A percentile compares a stretch with the other conserved stretches of the same genome.
Evolutionary conservation across 2,329 filamentous ascomycete genomes (phyloP).

Genomic region (Colletotrichum noveboracense): DNA sequence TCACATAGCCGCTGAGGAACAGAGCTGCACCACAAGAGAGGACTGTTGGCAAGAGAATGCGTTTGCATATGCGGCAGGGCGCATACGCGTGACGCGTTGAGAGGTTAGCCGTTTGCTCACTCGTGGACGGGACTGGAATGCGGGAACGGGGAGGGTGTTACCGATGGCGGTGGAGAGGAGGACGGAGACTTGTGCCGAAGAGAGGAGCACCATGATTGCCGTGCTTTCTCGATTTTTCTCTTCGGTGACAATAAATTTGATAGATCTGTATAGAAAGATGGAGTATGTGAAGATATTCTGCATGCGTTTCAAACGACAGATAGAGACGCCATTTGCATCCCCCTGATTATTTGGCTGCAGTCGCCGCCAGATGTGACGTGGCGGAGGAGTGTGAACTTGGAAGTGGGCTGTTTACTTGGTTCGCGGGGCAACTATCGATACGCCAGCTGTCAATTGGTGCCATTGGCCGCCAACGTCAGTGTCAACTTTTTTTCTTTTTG

Average conservation of each 20-base stretch:
- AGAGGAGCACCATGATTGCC: slow-evolving; percentile 57
- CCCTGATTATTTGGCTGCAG: background rate
- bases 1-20: slow-evolving; percentile 85
- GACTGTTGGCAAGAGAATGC: slow-evolving; percentile 49
- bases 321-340: background rate
- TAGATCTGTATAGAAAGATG: background rate
- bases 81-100: background rate
- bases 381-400: background rate
- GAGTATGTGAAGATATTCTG: background rate
- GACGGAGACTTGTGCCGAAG: slow-evolving; percentile 73
- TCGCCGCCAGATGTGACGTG: background rate
- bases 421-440: slow-evolving; percentile 51
- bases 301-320: background rate
- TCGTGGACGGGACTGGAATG: slow-evolving; percentile 6
- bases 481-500: slow-evolving; percentile 2
- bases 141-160: slow-evolving; percentile 42
- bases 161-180: slow-evolving; percentile 68
- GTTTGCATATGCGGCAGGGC: background rate
- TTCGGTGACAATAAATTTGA: background rate
- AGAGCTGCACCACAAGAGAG: slow-evolving; percentile 80
- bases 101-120: background rate
- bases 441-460: slow-evolving; percentile 26
- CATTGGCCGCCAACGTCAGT: background rate
- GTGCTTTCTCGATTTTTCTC: background rate
- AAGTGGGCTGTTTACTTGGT: slow-evolving; percentile 30